These are phyloP conservation scores for Starmerella ratchasimensis DNA, from an alignment of 805 yeast genomes.

Conservation along the genomic window DNA sequence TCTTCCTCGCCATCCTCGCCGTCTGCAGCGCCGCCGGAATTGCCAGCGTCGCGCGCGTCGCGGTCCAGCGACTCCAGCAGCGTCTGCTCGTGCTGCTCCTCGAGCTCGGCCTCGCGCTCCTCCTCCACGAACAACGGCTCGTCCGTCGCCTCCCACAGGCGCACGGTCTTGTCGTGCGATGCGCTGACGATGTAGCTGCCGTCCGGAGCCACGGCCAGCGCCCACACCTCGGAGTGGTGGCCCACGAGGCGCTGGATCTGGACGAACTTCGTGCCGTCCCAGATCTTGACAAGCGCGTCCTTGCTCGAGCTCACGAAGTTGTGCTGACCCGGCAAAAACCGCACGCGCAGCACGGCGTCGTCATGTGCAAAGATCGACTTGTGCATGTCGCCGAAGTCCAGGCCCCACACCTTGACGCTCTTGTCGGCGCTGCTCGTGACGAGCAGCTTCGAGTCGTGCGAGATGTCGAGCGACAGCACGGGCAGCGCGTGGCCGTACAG, in stretches of 20 bases:
- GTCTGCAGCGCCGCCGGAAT: too few relatives aligned
- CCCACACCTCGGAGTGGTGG: constrained; percentile 92
- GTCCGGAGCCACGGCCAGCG: constrained; percentile 53
- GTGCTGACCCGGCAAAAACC: constrained; percentile 72
- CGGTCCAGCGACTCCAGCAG: constrained; percentile 55
- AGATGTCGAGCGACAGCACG: constrained; percentile 81
- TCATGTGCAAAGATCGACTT: constrained; percentile 93
- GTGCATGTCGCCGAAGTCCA: constrained; percentile 98
- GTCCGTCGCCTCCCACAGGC: constrained; percentile 87
- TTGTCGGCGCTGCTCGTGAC: constrained; percentile 95
- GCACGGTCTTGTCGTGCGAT: constrained; percentile 83
- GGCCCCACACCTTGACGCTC: constrained; percentile 95
- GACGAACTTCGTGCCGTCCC: constrained; percentile 98
- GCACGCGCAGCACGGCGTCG: constrained; percentile 83
- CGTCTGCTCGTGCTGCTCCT: constrained; percentile 76
- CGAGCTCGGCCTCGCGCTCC: constrained; percentile 91
- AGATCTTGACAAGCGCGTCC: constrained; percentile 79
- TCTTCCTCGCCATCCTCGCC: constrained; percentile 27
- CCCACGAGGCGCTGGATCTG: constrained; percentile 76
- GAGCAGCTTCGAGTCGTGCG: constrained; percentile 73
- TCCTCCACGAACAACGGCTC: constrained; percentile 96
- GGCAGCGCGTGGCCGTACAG: constrained; percentile 95
- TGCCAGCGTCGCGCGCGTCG: constrained; percentile 9
- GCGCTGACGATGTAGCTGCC: constrained; percentile 67
- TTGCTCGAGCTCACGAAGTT: constrained; percentile 82